Conservation (phyloP, 148 eudicot species). For the Cornus florida region DNA sequence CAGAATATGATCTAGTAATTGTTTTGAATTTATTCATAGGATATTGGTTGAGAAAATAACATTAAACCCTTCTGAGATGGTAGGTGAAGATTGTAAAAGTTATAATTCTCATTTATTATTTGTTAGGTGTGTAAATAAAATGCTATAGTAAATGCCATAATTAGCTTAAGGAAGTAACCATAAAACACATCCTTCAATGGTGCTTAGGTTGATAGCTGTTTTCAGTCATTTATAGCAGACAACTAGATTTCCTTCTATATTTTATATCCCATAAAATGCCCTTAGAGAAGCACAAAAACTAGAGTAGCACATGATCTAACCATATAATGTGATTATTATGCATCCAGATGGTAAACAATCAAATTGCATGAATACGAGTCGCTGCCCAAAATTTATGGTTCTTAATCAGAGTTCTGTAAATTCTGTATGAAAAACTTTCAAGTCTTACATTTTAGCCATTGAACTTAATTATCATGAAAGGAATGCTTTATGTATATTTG, state of each 20-base stretch:
- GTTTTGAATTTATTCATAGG: constrained; percentile 12
- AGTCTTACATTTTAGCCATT: too few relatives aligned
- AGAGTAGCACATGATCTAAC: too few relatives aligned
- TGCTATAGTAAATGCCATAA: constrained; percentile 6
- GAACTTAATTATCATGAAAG: not conserved
- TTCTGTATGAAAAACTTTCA: not conserved
- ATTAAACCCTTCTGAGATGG: constrained; percentile 24
- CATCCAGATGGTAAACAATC: not conserved
- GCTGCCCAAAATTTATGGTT: not conserved
- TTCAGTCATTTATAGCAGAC: constrained; percentile 1
- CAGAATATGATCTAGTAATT: not conserved
- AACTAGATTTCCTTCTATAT: not conserved
- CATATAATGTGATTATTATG: not conserved
- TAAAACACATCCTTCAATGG: not conserved
- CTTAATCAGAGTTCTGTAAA: too few relatives aligned
- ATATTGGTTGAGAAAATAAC: constrained; percentile 10
- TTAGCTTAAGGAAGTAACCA: not conserved
- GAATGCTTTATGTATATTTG: not conserved
- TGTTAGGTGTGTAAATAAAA: constrained; percentile 19
- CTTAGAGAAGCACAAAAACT: too few relatives aligned
- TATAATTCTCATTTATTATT: constrained; percentile 19
- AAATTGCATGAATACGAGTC: not conserved
- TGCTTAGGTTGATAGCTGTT: not conserved
- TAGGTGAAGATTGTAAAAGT: constrained; percentile 19
- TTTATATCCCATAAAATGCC: not conserved